Base-by-base conservation (phyloP, 169 alveolate genomes). In the Plasmodium cynomolgi region DNA sequence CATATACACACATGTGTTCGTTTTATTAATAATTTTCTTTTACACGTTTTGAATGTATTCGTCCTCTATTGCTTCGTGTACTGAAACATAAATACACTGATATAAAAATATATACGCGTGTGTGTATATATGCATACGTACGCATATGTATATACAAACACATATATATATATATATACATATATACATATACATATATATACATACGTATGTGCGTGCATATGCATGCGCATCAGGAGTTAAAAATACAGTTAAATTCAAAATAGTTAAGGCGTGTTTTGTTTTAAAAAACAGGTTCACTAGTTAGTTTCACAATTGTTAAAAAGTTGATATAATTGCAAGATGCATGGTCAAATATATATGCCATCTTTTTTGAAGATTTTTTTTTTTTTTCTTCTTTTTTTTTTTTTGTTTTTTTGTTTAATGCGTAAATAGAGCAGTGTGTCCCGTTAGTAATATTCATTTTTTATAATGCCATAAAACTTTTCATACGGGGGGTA, bases 301-400 rank as follows among this genome's bases (percentile, higher is more conserved):
- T 88, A 77, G 82, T 58, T 72, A 56, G 23, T 80, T 88, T 34
- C 86, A 88, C 90, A 88, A 79, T 58, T 41, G 39, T 62, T 80
- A 79, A 58, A 88, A 79, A 77, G 82, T 39, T 72, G 33, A 26
- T 79, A 58, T 34, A 79, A 17, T 84, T 56, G 26, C 86, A 79
- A 75, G 86, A 85, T 50, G 77, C 34, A 85, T 85, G 80, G 75
- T 85, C 93, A 85, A 85, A 85, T 84, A 84, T 84, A 75, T 62
- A 62, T 62, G 33, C 81, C 93, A 85, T 85, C 41, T 29, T 84
- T 23, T 81, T 81, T 81, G 72, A 33, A 41, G 23, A 23, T 23
- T 50, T 81, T 81, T 44, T 34, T 33, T 41, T 81, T 81, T 71
- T 68, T 83, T 62, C 31, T 41, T 83, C 58, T 83, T 68, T 20